Conservation (phyloP, 2,329 filamentous ascomycete species). For the Apiospora phragmitis region DNA sequence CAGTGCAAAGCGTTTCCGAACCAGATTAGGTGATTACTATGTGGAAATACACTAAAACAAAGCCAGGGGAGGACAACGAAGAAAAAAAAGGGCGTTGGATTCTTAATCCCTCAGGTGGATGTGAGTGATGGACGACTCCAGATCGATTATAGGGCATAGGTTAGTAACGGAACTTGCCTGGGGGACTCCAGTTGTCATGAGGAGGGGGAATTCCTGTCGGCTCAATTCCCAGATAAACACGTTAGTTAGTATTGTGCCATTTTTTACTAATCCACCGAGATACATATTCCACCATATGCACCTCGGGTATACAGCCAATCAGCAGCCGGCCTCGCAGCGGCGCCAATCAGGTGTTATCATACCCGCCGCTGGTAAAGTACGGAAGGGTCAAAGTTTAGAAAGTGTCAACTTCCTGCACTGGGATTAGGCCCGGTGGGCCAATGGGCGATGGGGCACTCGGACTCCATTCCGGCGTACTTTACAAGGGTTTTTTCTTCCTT, state of each 20-base stretch:
- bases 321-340: background rate
- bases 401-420: background rate
- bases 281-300: background rate
- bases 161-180: background rate
- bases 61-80: background rate
- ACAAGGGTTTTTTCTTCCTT: background rate
- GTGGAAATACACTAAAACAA: background rate
- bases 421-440: background rate
- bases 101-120: background rate
- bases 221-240: background rate
- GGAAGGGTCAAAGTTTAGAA: background rate
- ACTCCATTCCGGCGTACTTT: background rate
- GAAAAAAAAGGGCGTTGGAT: background rate
- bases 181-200: background rate
- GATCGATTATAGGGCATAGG: background rate
- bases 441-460: background rate
- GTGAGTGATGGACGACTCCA: background rate
- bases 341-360: background rate
- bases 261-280: too few relatives aligned
- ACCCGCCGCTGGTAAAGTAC: background rate
- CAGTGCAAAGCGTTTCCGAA: background rate
- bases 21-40: background rate
- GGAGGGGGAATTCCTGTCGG: too few relatives aligned
- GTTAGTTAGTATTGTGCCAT: background rate
- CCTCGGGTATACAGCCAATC: background rate